Conservation (phyloP, 495 filamentous ascomycete species). For the Physcia stellaris region DNA sequence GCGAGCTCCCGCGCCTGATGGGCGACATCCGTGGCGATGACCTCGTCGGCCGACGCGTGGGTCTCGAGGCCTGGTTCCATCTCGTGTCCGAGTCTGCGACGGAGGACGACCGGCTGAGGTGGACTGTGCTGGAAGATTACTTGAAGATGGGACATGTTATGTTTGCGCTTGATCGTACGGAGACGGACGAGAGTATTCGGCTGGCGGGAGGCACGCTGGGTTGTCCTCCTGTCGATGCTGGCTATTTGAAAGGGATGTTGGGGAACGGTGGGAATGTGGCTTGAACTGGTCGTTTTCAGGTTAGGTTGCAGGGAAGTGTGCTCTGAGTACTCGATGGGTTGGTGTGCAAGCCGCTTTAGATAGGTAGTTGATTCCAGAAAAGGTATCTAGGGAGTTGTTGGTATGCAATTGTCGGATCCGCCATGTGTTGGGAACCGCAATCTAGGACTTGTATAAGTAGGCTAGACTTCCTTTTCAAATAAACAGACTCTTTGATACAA, state of each 20-base stretch:
- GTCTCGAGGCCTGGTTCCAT: neutral
- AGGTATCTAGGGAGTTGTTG: no score
- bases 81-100: neutral
- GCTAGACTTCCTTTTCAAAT: no score
- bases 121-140: neutral
- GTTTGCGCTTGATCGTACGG: neutral
- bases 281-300: no score
- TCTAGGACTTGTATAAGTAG: no score
- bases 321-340: no score
- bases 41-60: neutral
- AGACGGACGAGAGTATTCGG: neutral
- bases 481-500: no score
- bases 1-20: slow-evolving; percentile 1
- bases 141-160: neutral
- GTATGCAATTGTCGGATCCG: no score
- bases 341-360: no score
- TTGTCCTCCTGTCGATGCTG: neutral
- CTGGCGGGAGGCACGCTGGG: neutral
- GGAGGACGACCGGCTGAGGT: neutral
- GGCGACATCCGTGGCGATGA: neutral
- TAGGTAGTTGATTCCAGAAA: no score
- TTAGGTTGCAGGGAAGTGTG: no score
- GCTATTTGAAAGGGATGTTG: neutral
- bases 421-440: no score
- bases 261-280: neutral